These are phyloP conservation scores for Aspergillus tamarii DNA, from an alignment of 2,329 filamentous ascomycete genomes.

Conservation along the genomic window DNA sequence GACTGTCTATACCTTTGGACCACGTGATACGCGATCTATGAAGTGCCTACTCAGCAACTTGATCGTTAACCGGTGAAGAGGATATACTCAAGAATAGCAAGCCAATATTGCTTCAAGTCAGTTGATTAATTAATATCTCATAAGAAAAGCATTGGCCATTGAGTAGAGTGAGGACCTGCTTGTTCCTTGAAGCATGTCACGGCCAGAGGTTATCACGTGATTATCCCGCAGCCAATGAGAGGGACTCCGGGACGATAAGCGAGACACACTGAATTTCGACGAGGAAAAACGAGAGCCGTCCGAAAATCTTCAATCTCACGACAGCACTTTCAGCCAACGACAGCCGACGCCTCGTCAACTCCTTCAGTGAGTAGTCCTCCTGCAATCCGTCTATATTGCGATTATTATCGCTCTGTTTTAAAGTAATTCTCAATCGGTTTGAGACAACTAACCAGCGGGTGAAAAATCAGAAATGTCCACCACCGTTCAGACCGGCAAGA, in stretches of 20 bases:
- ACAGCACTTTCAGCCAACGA: slow-evolving; percentile 36
- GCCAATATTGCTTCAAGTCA: not conserved
- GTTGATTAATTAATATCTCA: not conserved
- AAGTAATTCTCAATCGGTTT: not conserved
- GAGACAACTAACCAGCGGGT: not conserved
- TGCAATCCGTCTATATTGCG: not conserved
- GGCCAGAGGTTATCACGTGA: slow-evolving; percentile 6
- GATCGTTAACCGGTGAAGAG: not conserved
- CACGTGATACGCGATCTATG: not conserved
- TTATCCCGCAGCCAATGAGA: slow-evolving; percentile 30
- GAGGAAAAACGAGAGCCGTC: slow-evolving; percentile 29
- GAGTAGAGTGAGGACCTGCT: not conserved
- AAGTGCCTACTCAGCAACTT: not conserved
- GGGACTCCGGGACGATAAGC: slow-evolving; percentile 31
- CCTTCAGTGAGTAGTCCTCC: slow-evolving; percentile 38
- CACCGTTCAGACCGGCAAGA: slow-evolving; percentile 67
- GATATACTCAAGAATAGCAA: not conserved
- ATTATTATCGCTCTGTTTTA: not conserved
- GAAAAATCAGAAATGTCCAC: slow-evolving; percentile 64
- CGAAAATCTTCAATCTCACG: slow-evolving; percentile 27
- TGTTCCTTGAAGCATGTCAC: not conserved
- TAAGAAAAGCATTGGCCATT: not conserved
- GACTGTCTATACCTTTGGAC: not conserved
- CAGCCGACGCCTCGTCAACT: slow-evolving; percentile 38
- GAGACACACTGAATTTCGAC: slow-evolving; percentile 42